Evolutionary conservation across 768 basidiomycete species (phyloP).

Genomic region (Boletus sp.): DNA sequence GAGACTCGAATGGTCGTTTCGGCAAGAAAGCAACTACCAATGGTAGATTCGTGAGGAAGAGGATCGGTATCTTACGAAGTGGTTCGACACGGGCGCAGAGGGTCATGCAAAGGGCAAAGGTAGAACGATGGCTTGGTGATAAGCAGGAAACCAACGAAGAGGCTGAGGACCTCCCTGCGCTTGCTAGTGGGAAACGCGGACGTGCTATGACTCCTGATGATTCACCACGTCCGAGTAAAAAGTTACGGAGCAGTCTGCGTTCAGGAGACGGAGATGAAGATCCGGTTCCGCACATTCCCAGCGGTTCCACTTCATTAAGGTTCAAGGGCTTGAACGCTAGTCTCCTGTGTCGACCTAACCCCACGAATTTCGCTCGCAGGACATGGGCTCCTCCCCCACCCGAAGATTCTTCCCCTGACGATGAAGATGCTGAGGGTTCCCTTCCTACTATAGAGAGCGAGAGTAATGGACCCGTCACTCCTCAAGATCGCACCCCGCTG

Average conservation of each 20-base stretch:
- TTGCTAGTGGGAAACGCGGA: slow-evolving; percentile 25
- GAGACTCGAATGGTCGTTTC: slow-evolving; percentile 64
- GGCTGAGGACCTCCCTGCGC: slow-evolving; percentile 9
- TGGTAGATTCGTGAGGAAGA: slow-evolving; percentile 42
- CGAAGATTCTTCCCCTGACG: slow-evolving; percentile 36
- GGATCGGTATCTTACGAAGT: slow-evolving; percentile 20
- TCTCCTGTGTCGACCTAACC: slow-evolving; percentile 59
- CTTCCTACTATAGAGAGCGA: slow-evolving; percentile 46
- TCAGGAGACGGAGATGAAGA: slow-evolving; percentile 28
- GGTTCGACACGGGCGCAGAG: slow-evolving; percentile 40
- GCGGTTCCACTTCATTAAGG: slow-evolving; percentile 24
- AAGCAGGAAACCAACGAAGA: slow-evolving; percentile 21
- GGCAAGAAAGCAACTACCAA: slow-evolving; percentile 57
- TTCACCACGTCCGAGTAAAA: slow-evolving; percentile 29
- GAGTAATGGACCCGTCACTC: slow-evolving; percentile 52
- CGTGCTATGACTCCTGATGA: slow-evolving; percentile 22
- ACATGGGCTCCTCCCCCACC: slow-evolving; percentile 49
- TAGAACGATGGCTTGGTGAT: slow-evolving; percentile 37
- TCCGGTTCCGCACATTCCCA: slow-evolving; percentile 25
- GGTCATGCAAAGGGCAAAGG: slow-evolving; percentile 42
- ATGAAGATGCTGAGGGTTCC: slow-evolving; percentile 31
- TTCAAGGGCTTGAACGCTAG: slow-evolving; percentile 41
- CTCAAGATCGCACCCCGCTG: slow-evolving; percentile 49
- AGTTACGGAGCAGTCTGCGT: slow-evolving; percentile 17
- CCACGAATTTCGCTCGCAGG: slow-evolving; percentile 55